phyloP scores from a whole-genome alignment of 306 rosid species.

The Crotalaria pallida region DNA sequence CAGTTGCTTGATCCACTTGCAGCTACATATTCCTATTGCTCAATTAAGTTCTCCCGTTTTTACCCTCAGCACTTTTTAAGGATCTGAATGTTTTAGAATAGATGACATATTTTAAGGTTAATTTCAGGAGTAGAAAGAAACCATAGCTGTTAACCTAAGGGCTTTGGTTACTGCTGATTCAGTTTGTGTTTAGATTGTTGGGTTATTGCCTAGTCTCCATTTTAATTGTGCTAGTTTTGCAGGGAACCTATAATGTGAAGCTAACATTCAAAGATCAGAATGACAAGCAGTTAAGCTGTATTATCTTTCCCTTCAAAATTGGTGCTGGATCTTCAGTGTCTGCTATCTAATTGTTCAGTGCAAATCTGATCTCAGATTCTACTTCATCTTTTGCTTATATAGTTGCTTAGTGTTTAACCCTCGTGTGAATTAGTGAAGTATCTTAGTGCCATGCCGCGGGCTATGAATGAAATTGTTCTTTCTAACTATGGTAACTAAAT shows the following conservation, averaged over 20 bases:
- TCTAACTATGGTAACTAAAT: background rate
- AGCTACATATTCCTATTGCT: background rate
- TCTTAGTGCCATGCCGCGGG: background rate
- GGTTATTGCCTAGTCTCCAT: background rate
- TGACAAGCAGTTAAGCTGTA: conserved; percentile 44
- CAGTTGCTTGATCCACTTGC: background rate
- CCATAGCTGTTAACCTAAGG: no score
- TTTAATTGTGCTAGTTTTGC: conserved; percentile 23
- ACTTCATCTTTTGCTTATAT: background rate
- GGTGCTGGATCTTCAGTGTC: conserved; percentile 35
- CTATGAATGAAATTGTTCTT: background rate
- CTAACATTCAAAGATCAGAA: conserved; percentile 40
- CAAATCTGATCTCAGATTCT: background rate
- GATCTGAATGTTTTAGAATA: background rate
- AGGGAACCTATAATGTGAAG: conserved; percentile 65
- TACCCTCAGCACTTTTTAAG: background rate
- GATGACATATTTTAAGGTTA: background rate
- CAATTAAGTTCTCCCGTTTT: background rate
- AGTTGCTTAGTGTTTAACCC: background rate
- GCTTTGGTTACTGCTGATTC: no score
- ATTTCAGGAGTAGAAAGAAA: background rate
- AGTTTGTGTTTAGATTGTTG: background rate
- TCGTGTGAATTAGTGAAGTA: background rate
- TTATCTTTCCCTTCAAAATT: conserved; percentile 56
- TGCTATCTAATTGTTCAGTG: conserved; percentile 19